phyloP scores from a whole-genome alignment of 1,139 yeast species.

The Blastobotrys aristatus region DNA sequence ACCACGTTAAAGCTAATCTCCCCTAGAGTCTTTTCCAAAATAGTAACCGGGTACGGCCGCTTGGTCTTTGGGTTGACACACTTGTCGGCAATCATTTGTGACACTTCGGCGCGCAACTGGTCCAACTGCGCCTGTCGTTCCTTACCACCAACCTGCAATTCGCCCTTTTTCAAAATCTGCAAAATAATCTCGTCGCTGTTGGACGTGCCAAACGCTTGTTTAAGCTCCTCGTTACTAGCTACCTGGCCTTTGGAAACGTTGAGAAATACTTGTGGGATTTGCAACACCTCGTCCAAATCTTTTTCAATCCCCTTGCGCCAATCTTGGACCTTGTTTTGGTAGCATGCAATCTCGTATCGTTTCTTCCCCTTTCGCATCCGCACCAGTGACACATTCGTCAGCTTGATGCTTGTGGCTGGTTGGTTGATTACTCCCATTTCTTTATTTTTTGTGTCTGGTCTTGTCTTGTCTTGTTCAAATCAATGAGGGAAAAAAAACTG shows the following conservation, averaged over 20 bases:
- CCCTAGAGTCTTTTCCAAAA: conserved; percentile 81
- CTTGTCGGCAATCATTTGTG: conserved; percentile 79
- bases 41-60: conserved; percentile 89
- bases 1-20: conserved; percentile 78
- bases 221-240: conserved; percentile 81
- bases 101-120: conserved; percentile 77
- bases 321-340: conserved; percentile 94
- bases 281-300: conserved; percentile 91
- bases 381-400: conserved; percentile 91
- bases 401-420: conserved; percentile 80
- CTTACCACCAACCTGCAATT: conserved; percentile 88
- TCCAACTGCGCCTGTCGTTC: conserved; percentile 74
- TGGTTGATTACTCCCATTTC: conserved; percentile 50
- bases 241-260: conserved; percentile 95
- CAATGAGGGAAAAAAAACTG: too few relatives aligned
- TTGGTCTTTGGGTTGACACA: conserved; percentile 87
- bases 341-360: conserved; percentile 92
- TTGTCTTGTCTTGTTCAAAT: background rate
- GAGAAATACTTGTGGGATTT: conserved; percentile 88
- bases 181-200: conserved; percentile 68
- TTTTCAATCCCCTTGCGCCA: conserved; percentile 82
- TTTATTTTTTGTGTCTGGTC: background rate
- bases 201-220: conserved; percentile 67
- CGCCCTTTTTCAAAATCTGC: conserved; percentile 85
- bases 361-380: conserved; percentile 86